These are phyloP conservation scores for Dactylella cylindrospora DNA, from an alignment of 2,329 filamentous ascomycete species.

Conservation along the genomic window DNA sequence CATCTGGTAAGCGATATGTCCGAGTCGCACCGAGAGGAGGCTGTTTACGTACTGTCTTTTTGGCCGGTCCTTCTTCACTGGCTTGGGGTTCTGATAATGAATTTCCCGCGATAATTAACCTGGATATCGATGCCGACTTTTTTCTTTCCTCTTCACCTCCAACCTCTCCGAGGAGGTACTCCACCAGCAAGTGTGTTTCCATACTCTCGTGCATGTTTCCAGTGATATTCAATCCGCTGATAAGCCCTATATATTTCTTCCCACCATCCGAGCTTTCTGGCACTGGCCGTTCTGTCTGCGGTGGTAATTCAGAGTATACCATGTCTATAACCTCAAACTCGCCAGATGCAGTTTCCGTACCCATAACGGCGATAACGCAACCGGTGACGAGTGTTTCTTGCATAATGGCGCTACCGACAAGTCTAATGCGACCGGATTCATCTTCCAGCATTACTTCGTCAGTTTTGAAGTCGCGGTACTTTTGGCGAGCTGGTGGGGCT, in stretches of 20 bases:
- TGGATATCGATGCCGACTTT: conserved; percentile 68
- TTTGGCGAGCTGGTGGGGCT: conserved; percentile 72
- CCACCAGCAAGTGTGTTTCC: conserved; percentile 73
- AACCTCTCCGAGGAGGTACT: conserved; percentile 63
- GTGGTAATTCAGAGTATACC: conserved; percentile 80
- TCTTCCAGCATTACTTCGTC: conserved; percentile 86
- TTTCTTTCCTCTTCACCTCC: conserved; percentile 55
- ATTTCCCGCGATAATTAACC: conserved; percentile 89
- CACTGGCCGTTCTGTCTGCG: conserved; percentile 79
- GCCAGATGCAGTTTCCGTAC: conserved; percentile 87
- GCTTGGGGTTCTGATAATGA: conserved; percentile 60
- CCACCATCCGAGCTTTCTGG: conserved; percentile 52
- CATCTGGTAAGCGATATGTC: conserved; percentile 55
- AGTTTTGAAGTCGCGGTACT: conserved; percentile 66
- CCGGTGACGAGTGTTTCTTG: conserved; percentile 80
- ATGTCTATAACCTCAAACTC: conserved; percentile 91
- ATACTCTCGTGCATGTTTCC: conserved; percentile 73
- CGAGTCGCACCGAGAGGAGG: conserved; percentile 53
- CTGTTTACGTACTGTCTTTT: too few species aligned
- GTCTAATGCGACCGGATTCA: conserved; percentile 81
- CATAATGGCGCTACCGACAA: conserved; percentile 71
- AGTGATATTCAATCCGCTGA: conserved; percentile 84
- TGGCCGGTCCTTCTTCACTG: conserved; percentile 17
- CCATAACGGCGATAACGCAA: conserved; percentile 89
- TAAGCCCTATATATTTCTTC: conserved; percentile 66